Conservation (phyloP, 2,329 filamentous ascomycete genomes). For the Colletotrichum sp. region DNA sequence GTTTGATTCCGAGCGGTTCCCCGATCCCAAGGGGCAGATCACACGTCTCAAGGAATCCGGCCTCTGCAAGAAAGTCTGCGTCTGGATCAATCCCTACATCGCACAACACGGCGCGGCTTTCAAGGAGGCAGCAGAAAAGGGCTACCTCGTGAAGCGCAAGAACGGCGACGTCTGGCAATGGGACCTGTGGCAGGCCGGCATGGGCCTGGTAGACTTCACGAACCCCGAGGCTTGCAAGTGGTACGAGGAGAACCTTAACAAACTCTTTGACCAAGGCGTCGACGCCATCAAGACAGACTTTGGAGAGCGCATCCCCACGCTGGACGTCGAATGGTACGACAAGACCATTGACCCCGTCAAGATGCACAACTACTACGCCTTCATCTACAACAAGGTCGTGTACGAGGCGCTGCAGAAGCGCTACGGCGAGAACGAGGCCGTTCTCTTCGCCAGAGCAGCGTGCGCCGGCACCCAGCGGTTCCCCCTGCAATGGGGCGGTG, state of each 20-base stretch:
- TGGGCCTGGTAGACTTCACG: constrained; percentile 77
- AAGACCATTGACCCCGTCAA: constrained; percentile 60
- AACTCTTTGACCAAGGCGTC: constrained; percentile 71
- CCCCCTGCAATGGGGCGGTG: constrained; percentile 75
- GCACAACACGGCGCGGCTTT: constrained; percentile 73
- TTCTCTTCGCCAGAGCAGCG: constrained; percentile 70
- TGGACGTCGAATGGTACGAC: constrained; percentile 70
- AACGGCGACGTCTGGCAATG: constrained; percentile 77
- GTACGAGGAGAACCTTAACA: constrained; percentile 66
- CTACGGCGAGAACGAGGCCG: constrained; percentile 58
- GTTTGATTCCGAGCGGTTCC: constrained; percentile 72
- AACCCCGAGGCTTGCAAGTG: constrained; percentile 71
- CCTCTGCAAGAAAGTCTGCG: constrained; percentile 68
- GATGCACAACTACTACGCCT: constrained; percentile 83
- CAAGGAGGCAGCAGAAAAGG: constrained; percentile 65
- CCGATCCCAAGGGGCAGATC: constrained; percentile 70
- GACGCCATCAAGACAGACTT: constrained; percentile 80
- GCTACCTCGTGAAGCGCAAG: constrained; percentile 72
- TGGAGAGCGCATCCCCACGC: constrained; percentile 72
- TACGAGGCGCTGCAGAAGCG: constrained; percentile 67
- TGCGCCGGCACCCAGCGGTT: constrained; percentile 73
- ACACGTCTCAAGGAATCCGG: constrained; percentile 66
- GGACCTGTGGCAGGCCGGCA: constrained; percentile 80
- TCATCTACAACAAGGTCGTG: constrained; percentile 73
- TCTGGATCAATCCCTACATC: constrained; percentile 80